These are phyloP conservation scores for Nannochloropsis limnetica DNA, from an alignment of 352 stramenopile species.

Conservation along the genomic window DNA sequence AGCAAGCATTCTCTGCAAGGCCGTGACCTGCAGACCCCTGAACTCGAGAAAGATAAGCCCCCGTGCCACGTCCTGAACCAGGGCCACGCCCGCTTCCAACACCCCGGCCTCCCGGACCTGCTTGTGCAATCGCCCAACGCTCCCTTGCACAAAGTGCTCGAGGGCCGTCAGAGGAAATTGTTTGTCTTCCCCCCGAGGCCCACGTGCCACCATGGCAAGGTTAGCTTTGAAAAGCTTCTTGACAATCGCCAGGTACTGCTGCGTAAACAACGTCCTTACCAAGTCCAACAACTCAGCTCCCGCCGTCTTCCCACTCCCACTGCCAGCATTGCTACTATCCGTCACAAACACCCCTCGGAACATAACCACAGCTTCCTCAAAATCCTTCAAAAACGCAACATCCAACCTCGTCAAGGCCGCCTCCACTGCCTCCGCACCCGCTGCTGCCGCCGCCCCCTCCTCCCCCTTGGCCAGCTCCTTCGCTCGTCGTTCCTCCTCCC, in stretches of 20 bases:
- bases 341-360: background rate
- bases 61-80: background rate
- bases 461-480: background rate
- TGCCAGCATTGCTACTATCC: background rate
- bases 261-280: background rate
- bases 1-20: background rate
- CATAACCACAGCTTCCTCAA: background rate
- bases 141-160: background rate
- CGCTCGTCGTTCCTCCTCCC: background rate
- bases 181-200: background rate
- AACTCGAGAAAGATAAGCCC: conserved; percentile 27
- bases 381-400: background rate
- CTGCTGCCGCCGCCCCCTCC: background rate
- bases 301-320: background rate
- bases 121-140: background rate
- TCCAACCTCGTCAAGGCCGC: background rate
- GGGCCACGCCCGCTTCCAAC: background rate
- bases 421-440: background rate
- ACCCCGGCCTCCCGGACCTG: background rate
- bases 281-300: conserved; percentile 1
- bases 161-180: background rate
- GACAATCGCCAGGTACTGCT: background rate
- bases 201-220: background rate
- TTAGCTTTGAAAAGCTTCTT: background rate
- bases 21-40: background rate